Evolutionary conservation across 2,329 filamentous ascomycete species (phyloP).

Genomic region (Macrophomina phaseolina): DNA sequence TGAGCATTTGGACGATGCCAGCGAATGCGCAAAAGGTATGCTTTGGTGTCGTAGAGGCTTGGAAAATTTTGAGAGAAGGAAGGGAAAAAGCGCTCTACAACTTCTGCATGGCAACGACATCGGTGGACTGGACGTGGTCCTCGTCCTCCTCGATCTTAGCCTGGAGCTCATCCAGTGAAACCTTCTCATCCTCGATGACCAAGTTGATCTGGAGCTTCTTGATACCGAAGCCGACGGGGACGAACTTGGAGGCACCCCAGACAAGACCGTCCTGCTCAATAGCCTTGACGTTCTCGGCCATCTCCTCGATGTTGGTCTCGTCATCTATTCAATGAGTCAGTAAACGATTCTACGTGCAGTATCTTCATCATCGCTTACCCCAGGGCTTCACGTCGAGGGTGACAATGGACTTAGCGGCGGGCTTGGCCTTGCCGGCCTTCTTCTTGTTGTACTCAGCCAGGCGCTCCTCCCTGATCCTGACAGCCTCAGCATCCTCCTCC

Average conservation of each 20-base stretch:
- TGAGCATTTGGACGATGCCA: slow-evolving; percentile 20
- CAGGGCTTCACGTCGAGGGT: slow-evolving; percentile 98
- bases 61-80: slow-evolving; percentile 14
- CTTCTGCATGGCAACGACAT: slow-evolving; percentile 66
- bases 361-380: slow-evolving; percentile 68
- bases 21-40: slow-evolving; percentile 23
- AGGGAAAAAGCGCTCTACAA: slow-evolving; percentile 39
- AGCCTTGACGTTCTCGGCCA: slow-evolving; percentile 79
- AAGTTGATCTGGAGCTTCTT: slow-evolving; percentile 99
- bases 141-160: slow-evolving; percentile 84
- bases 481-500: slow-evolving; percentile 90
- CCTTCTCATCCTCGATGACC: slow-evolving; percentile 95
- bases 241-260: slow-evolving; percentile 91
- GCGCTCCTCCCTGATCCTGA: slow-evolving; percentile 82
- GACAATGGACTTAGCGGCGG: slow-evolving; percentile 92
- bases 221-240: slow-evolving; percentile 94
- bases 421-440: slow-evolving; percentile 93
- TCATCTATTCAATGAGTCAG: slow-evolving; percentile 66
- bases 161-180: slow-evolving; percentile 86
- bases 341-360: not conserved
- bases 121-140: slow-evolving; percentile 95
- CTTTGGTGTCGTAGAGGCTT: slow-evolving; percentile 28
- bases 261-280: slow-evolving; percentile 94
- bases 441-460: slow-evolving; percentile 94
- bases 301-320: slow-evolving; percentile 85